phyloP scores from a whole-genome alignment of 2,329 filamentous ascomycete genomes.

The Bipolaris cookei region DNA sequence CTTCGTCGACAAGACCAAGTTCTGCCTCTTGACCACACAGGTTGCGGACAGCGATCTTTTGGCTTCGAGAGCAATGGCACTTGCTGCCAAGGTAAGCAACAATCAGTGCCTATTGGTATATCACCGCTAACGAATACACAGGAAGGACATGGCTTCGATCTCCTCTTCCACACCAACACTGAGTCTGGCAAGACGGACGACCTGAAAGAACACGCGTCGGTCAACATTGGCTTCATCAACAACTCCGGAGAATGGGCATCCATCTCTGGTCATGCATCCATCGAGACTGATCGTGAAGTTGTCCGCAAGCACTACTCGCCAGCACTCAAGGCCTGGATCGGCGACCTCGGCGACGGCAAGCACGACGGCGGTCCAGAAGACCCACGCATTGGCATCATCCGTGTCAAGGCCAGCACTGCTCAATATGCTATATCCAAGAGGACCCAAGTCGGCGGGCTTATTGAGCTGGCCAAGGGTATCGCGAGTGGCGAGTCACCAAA shows the following conservation, averaged over 20 bases:
- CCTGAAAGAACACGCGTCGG: slow-evolving; percentile 71
- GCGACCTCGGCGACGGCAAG: slow-evolving; percentile 77
- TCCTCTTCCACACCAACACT: slow-evolving; percentile 91
- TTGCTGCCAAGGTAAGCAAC: slow-evolving; percentile 72
- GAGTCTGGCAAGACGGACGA: slow-evolving; percentile 89
- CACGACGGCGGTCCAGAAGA: slow-evolving; percentile 84
- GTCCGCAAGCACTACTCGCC: slow-evolving; percentile 75
- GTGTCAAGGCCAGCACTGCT: slow-evolving; percentile 72
- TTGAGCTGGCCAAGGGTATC: slow-evolving; percentile 77
- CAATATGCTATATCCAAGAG: slow-evolving; percentile 72
- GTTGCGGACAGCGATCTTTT: slow-evolving; percentile 69
- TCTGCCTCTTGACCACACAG: slow-evolving; percentile 86
- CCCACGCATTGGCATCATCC: slow-evolving; percentile 81
- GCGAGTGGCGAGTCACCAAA: slow-evolving; percentile 73
- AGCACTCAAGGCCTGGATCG: slow-evolving; percentile 80
- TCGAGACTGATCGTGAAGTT: slow-evolving; percentile 71
- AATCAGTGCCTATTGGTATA: not conserved
- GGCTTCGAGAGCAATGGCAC: slow-evolving; percentile 83
- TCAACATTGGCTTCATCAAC: slow-evolving; percentile 84
- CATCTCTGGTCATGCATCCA: slow-evolving; percentile 72
- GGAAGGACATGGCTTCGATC: slow-evolving; percentile 79
- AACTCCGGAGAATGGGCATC: slow-evolving; percentile 83
- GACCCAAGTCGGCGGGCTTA: slow-evolving; percentile 67
- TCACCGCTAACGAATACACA: slow-evolving; percentile 44
- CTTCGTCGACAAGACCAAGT: slow-evolving; percentile 78